These are phyloP conservation scores for Trichosanthes truncata DNA, from an alignment of 306 rosid genomes.

Conservation along the genomic window DNA sequence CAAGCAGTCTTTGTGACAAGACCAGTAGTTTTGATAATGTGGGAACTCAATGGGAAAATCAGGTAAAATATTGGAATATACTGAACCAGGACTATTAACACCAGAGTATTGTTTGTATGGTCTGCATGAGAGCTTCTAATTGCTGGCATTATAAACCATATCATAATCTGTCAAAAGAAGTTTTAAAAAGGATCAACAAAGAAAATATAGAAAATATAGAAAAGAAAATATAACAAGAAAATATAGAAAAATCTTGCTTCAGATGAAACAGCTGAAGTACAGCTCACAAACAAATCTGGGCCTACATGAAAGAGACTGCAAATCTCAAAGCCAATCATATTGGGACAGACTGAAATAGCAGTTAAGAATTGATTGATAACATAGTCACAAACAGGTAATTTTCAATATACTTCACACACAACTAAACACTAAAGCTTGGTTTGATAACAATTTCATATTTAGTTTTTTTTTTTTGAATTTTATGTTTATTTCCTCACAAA, in stretches of 20 bases:
- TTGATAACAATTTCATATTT: too few species aligned
- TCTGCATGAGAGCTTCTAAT: constrained; percentile 63
- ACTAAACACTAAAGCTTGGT: too few species aligned
- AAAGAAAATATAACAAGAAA: background rate
- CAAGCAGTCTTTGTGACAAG: constrained; percentile 82
- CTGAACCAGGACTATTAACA: constrained; percentile 70
- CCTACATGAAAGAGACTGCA: too few species aligned
- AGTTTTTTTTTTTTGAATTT: too few species aligned
- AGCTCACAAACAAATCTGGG: background rate
- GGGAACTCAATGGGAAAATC: constrained; percentile 75
- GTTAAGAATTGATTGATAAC: background rate
- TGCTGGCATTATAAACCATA: too few species aligned
- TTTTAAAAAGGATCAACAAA: too few species aligned
- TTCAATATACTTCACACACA: too few species aligned
- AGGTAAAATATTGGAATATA: constrained; percentile 72
- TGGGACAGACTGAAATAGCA: background rate
- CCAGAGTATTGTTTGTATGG: constrained; percentile 65
- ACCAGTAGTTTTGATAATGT: constrained; percentile 83
- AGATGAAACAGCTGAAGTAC: background rate
- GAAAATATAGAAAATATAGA: too few species aligned
- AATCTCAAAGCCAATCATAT: background rate
- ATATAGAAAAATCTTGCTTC: background rate
- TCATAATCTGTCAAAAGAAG: too few species aligned
- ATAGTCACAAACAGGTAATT: too few species aligned
- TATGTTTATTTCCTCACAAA: too few species aligned